phyloP scores from a whole-genome alignment of 164 flowering plant genomes.

The Magnolia sinica region DNA sequence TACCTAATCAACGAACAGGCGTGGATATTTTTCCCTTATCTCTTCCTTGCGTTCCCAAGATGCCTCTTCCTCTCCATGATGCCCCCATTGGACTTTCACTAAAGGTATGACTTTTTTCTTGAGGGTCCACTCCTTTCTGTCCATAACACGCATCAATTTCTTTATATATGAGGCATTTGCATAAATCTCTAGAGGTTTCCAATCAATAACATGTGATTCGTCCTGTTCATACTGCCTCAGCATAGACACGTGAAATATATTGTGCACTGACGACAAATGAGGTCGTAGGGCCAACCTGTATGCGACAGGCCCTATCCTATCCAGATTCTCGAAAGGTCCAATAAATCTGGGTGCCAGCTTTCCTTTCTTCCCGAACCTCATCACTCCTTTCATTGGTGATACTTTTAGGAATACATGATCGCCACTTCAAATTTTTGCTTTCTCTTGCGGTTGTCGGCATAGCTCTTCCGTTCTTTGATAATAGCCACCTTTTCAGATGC shows the following conservation, averaged over 20 bases:
- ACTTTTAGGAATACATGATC: too few species aligned
- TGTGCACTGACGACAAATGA: neutral
- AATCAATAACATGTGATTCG: neutral
- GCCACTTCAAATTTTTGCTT: too few species aligned
- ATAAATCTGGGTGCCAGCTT: neutral
- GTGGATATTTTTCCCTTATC: neutral
- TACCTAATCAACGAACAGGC: too few species aligned
- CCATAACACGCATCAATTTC: neutral
- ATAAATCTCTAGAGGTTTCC: neutral
- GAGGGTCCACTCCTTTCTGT: neutral
- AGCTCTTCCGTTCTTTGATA: too few species aligned
- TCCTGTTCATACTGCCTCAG: neutral
- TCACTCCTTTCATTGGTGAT: too few species aligned
- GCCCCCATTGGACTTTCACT: too few species aligned
- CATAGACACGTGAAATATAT: constrained; percentile 3
- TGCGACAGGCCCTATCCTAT: constrained; percentile 5
- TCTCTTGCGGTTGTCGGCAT: too few species aligned
- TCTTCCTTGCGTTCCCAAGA: too few species aligned
- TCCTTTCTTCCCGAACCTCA: neutral
- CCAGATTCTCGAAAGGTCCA: neutral
- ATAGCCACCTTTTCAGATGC: too few species aligned
- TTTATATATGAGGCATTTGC: neutral
- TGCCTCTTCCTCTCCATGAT: too few species aligned
- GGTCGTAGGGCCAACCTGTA: neutral
- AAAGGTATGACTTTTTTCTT: neutral